Conservation (phyloP, 2,329 filamentous ascomycete genomes). For the Aureobasidium pullulans region DNA sequence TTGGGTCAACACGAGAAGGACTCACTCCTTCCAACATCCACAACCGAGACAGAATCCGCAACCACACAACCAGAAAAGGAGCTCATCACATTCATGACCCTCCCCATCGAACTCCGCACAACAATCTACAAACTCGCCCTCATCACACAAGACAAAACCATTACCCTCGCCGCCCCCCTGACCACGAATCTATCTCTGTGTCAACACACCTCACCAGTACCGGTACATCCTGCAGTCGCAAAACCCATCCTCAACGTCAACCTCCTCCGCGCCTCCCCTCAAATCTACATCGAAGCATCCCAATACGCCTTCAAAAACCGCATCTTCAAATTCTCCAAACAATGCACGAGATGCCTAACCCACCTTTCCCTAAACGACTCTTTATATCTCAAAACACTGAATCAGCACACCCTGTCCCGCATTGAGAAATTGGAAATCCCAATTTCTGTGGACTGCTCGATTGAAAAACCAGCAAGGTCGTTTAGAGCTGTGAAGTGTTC, state of each 20-base stretch:
- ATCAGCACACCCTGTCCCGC: too few species aligned
- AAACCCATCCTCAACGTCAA: not conserved
- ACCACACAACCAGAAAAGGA: too few species aligned
- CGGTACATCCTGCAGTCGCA: too few species aligned
- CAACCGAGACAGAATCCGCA: not conserved
- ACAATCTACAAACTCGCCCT: not conserved
- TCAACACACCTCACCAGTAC: too few species aligned
- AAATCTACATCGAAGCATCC: not conserved
- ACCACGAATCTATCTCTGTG: not conserved
- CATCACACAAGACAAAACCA: not conserved
- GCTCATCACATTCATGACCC: not conserved
- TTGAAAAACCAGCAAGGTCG: too few species aligned
- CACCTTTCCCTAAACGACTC: not conserved
- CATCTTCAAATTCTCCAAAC: not conserved
- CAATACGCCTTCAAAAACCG: not conserved
- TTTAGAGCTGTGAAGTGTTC: too few species aligned
- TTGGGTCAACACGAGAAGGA: not conserved
- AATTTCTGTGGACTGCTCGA: too few species aligned
- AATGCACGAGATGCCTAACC: not conserved
- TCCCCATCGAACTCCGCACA: not conserved
- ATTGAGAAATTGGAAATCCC: too few species aligned
- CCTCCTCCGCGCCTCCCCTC: not conserved
- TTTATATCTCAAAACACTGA: not conserved
- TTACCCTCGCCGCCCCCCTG: not conserved
- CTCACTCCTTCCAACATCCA: not conserved